phyloP scores from a whole-genome alignment of 345 rosid species.

The Gossypium stocksii region DNA sequence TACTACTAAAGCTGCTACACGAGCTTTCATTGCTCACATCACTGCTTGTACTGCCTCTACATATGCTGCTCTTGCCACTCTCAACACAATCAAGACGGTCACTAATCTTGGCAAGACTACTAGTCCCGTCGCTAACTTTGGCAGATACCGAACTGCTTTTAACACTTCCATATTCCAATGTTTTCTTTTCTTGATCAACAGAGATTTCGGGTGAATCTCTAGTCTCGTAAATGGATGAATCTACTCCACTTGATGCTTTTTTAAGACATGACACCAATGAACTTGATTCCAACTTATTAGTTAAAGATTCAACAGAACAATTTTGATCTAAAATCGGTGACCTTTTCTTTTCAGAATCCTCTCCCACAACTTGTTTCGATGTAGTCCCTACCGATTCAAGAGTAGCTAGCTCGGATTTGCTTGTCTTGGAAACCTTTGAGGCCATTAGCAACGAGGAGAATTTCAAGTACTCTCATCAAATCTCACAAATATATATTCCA shows the following conservation, averaged over 20 bases:
- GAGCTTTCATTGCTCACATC: slow-evolving; percentile 89
- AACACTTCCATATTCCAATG: slow-evolving; percentile 58
- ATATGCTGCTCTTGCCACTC: slow-evolving; percentile 85
- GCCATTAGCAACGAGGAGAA: slow-evolving; percentile 37
- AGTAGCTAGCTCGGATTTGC: slow-evolving; percentile 27
- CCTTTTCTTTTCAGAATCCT: slow-evolving; percentile 41
- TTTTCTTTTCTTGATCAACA: slow-evolving; percentile 63
- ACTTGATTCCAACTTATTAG: slow-evolving; percentile 35
- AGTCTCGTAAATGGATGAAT: slow-evolving; percentile 38
- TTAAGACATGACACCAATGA: slow-evolving; percentile 37
- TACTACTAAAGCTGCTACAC: slow-evolving; percentile 87
- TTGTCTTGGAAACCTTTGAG: slow-evolving; percentile 33
- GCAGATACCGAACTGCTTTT: slow-evolving; percentile 73
- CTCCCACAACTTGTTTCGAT: slow-evolving; percentile 27
- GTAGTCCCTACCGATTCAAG: slow-evolving; percentile 30
- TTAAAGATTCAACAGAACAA: slow-evolving; percentile 35
- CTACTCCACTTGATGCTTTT: slow-evolving; percentile 33
- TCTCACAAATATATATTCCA: slow-evolving; percentile 22
- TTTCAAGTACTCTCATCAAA: slow-evolving; percentile 29
- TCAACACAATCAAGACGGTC: slow-evolving; percentile 73
- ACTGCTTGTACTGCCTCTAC: slow-evolving; percentile 89
- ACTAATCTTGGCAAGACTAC: slow-evolving; percentile 64
- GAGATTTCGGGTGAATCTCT: slow-evolving; percentile 41
- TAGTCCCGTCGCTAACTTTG: slow-evolving; percentile 71
- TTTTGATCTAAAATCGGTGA: slow-evolving; percentile 32